phyloP scores from a whole-genome alignment of 192 early-diverging fungal genomes.

The Spizellomyces sp. region DNA sequence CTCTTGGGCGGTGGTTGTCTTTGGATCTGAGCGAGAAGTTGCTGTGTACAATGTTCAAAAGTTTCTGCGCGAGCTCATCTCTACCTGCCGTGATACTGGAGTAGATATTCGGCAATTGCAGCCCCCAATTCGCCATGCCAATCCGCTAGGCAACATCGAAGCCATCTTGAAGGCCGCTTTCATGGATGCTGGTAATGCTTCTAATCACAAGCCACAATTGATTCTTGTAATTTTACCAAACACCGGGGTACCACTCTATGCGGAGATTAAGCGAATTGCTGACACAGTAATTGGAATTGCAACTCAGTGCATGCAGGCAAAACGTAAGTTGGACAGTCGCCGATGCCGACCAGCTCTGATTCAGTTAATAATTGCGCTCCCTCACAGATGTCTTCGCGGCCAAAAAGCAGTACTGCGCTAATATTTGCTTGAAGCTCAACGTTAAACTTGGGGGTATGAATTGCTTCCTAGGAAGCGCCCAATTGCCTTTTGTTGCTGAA shows the following conservation, averaged over 20 bases:
- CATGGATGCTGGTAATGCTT: constrained; percentile 65
- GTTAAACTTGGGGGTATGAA: constrained; percentile 92
- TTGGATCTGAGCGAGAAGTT: constrained; percentile 60
- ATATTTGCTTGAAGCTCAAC: constrained; percentile 93
- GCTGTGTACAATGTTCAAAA: constrained; percentile 53
- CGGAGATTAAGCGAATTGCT: constrained; percentile 82
- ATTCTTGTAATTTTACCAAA: constrained; percentile 81
- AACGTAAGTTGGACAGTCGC: constrained; percentile 50
- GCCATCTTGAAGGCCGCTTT: constrained; percentile 68
- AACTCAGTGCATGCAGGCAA: constrained; percentile 89
- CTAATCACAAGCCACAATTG: constrained; percentile 70
- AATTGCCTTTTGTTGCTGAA: constrained; percentile 71
- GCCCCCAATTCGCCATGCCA: constrained; percentile 59
- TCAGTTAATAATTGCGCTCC: background rate
- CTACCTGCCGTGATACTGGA: constrained; percentile 71
- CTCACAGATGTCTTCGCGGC: constrained; percentile 52
- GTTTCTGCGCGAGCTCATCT: constrained; percentile 74
- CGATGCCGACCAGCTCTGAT: too few species aligned
- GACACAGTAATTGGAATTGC: constrained; percentile 90
- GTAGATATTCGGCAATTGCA: constrained; percentile 57
- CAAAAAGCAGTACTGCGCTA: constrained; percentile 93
- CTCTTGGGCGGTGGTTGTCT: constrained; percentile 82
- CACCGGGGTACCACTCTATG: constrained; percentile 79
- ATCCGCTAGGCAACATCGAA: constrained; percentile 68
- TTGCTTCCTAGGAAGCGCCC: constrained; percentile 54